A percentile compares a stretch with the other conserved stretches of the same genome.
Evolutionary conservation across 2,329 filamentous ascomycete genomes (phyloP).

Genomic region (Didymella segeticola): DNA sequence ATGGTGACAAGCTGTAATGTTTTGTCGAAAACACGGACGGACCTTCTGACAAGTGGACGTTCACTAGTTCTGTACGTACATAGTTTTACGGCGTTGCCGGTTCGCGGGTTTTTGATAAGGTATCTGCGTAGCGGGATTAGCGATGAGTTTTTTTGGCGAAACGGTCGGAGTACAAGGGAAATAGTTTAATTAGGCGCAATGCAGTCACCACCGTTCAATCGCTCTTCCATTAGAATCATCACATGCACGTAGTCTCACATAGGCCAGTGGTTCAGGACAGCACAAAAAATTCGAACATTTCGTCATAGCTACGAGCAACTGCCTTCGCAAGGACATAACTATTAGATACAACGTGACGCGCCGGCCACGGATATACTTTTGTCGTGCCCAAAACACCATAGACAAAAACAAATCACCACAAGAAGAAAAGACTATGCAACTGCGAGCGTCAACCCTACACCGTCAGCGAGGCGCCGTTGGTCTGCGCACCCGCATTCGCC

Average conservation of each 20-base stretch:
- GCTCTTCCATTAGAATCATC: neutral
- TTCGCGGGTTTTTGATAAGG: neutral
- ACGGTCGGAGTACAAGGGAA: neutral
- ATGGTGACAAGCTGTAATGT: too few species aligned
- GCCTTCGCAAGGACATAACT: too few species aligned
- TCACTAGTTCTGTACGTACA: neutral
- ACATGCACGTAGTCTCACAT: neutral
- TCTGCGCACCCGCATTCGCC: conserved; percentile 14
- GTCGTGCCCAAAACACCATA: neutral
- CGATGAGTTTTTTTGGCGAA: neutral
- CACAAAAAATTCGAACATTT: too few species aligned
- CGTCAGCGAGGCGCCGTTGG: neutral
- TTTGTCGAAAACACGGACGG: neutral
- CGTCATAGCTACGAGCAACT: too few species aligned
- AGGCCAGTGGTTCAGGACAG: neutral
- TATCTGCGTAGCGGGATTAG: neutral
- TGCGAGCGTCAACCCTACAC: neutral
- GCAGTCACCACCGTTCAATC: neutral
- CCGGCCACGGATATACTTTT: neutral
- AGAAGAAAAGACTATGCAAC: neutral
- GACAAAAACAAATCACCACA: neutral
- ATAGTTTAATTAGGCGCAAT: neutral
- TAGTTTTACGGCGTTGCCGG: neutral
- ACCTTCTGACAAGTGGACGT: neutral
- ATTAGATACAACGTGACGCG: too few species aligned